A percentile compares a stretch with the other conserved stretches of the same genome.
Conservation (phyloP, 2,329 filamentous ascomycete genomes). For the Aspergillus udagawae region DNA sequence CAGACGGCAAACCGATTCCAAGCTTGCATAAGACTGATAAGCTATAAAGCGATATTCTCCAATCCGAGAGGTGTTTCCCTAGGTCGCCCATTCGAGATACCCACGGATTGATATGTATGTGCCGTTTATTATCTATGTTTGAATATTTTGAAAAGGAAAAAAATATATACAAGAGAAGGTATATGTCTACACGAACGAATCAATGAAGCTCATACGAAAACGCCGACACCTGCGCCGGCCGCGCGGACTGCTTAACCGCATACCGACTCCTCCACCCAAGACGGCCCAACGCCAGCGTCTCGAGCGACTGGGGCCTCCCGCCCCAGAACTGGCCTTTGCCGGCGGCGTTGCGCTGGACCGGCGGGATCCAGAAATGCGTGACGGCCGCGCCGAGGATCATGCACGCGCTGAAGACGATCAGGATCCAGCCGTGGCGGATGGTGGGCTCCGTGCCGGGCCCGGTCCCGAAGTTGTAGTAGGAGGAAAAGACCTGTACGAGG, state of each 20-base stretch:
- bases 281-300: conserved; percentile 37
- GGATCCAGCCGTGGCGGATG: conserved; percentile 36
- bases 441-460: conserved; percentile 29
- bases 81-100: no score
- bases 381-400: conserved; percentile 41
- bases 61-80: no score
- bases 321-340: conserved; percentile 28
- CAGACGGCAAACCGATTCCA: no score
- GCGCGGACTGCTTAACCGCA: conserved; percentile 11
- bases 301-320: conserved; percentile 35
- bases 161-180: no score
- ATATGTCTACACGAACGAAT: no score
- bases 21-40: no score
- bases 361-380: conserved; percentile 40
- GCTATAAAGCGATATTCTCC: no score
- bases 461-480: conserved; percentile 38
- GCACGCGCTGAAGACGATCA: conserved; percentile 39
- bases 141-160: no score
- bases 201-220: neutral
- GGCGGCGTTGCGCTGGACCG: conserved; percentile 28
- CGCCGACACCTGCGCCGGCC: neutral
- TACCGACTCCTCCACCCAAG: conserved; percentile 35
- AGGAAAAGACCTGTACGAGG: conserved; percentile 38
- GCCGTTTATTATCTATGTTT: no score
- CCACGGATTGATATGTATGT: no score